Base-by-base conservation (phyloP, 805 yeast genomes). In the Jamesozyma piceae region DNA sequence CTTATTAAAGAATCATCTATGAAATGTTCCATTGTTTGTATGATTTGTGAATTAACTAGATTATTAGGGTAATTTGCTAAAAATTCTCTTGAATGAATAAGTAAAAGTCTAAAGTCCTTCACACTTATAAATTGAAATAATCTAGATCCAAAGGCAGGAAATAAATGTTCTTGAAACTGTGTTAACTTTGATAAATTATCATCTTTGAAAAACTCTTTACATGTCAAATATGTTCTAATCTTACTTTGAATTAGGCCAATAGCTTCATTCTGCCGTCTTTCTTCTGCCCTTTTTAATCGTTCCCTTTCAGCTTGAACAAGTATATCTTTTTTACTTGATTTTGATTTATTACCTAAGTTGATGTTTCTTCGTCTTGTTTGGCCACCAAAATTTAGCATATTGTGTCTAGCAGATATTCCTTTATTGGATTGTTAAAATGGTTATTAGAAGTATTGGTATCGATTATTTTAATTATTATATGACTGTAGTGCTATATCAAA, bases 241-340 rank as follows among this genome's bases (percentile, higher is more conserved):
- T 65, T 55, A 2, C 66, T 52, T 54, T 82, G 90, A 30, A 89
- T 58, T 5, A 59, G 41, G 1, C 50, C 43, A 0, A 77, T 78
- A 1, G 85, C 74, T 30, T 60, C 65, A 32, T 71, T 74, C 38
- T 69, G 72, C 13, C 58, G 53, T 19, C 84, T 69, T 14, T 65
- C 71, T 27, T 65, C 58, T 44, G 83, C 88, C 44, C 97, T 72
- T 45, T 71, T 72, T 44, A 69, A 71, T 32, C 97, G 69, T 47
- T 84, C 87, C 32, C 65, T 64, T 50, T 76, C 75, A 3, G 95
- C 79, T 49, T 74, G 77, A 44, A 73, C 75, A n/a, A 90, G 62
- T 67, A 50, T 72, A 59, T 43, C 66, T 51, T 45, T 68, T 61
- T 58, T 71, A 54, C 47, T 63, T 42, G 41, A 60, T 53, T 54